Evolutionary conservation across 1,139 yeast species (phyloP).

Genomic region (Zygosaccharomyces pseudobailii): DNA sequence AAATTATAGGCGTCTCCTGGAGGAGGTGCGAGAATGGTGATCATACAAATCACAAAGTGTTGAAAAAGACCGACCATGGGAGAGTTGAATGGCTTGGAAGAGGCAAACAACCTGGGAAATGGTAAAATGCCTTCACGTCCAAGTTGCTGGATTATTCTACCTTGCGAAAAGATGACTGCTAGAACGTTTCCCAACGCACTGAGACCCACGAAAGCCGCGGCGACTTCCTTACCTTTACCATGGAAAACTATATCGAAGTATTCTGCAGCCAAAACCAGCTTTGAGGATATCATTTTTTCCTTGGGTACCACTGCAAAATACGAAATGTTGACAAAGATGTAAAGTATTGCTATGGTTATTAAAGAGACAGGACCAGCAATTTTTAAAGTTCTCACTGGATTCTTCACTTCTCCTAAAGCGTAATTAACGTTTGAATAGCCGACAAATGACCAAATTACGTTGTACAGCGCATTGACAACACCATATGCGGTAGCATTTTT

Average conservation of each 20-base stretch:
- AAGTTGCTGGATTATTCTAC: conserved; percentile 69
- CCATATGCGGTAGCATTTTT: conserved; percentile 66
- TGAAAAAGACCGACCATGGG: conserved; percentile 46
- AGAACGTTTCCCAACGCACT: conserved; percentile 76
- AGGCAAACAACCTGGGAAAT: conserved; percentile 52
- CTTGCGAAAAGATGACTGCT: conserved; percentile 74
- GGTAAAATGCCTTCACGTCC: conserved; percentile 73
- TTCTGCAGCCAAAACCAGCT: conserved; percentile 68
- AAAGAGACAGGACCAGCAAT: conserved; percentile 72
- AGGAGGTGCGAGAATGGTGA: conserved; percentile 62
- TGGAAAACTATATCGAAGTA: conserved; percentile 76
- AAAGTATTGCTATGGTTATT: conserved; percentile 52
- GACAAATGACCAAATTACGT: conserved; percentile 75
- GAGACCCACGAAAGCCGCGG: conserved; percentile 69
- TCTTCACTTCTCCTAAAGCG: conserved; percentile 71
- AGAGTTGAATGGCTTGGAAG: conserved; percentile 50
- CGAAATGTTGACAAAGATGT: conserved; percentile 65
- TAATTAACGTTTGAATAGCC: conserved; percentile 77
- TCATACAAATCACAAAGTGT: conserved; percentile 49
- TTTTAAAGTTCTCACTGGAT: conserved; percentile 64
- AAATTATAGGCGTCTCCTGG: conserved; percentile 77
- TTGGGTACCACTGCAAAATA: conserved; percentile 75
- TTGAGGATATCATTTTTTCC: conserved; percentile 53
- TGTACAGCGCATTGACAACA: conserved; percentile 69
- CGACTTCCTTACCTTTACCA: conserved; percentile 53